Evolutionary conservation across 2,329 filamentous ascomycete genomes (phyloP), one percentile per base, ranked within the genome.

Genomic region (Aspergillus felis): DNA sequence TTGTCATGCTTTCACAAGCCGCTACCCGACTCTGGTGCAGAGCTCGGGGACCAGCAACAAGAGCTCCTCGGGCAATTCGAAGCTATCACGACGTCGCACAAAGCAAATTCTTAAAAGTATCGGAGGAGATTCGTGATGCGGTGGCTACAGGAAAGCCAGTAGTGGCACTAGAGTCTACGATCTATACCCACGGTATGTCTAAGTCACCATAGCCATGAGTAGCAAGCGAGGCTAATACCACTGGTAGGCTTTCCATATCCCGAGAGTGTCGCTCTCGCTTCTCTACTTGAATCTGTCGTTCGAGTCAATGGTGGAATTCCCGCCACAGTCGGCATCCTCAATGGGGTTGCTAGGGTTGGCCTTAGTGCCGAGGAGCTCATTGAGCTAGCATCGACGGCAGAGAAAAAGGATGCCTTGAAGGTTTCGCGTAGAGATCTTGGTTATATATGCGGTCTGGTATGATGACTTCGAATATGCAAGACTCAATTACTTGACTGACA

Each of bases 81-180:
- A 58, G 61, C 24, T 64, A 69, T 56, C 70, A 73, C 60, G 66
- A 61, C 22, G 64, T 74, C 24, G 63, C 66, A 9, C 68, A 70
- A 56, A 76, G 66, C 75, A 74, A 75, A 69, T 75, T 91, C 59
- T 82, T 95, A 56, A 83, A 81, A 54, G 80, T 96, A 46, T 92
- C 91, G 1, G 88, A 93, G 52, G 93, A 97, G 74, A 88, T 99
- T 12, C 79, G 82, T 53, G 86, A 91, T 70, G 93, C 92, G 42
- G 74, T 97, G 50, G 80, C 84, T 46, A 83, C 85, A 12, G 86
- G 87, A 56, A 87, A 86, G 67, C 93, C 94, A 0, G 87, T 99
- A 3, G 92, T 99, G 10, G 94, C 93, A 17, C 82, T 99, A 4
- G 94, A 99, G 75, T 92, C 91, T 1, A 96, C 94, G 4, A 97